Evolutionary conservation across 129 eudicot genomes (phyloP).

Genomic region (Pulicaria dysenterica): DNA sequence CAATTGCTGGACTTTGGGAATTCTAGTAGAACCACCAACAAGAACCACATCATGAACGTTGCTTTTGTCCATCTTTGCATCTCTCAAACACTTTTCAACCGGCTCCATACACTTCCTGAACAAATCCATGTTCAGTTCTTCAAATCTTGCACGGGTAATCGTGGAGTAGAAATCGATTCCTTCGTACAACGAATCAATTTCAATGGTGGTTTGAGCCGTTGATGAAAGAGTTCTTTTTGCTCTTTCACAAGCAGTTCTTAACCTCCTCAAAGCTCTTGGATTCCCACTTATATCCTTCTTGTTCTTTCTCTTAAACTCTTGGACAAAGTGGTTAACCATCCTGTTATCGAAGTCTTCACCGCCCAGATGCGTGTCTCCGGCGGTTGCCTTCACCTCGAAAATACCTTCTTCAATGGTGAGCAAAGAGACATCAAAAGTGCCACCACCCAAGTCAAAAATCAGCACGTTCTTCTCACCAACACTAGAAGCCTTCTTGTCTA

Average conservation of each 20-base stretch:
- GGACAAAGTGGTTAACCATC: constrained; percentile 82
- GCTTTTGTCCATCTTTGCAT: constrained; percentile 90
- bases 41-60: constrained; percentile 69
- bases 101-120: constrained; percentile 88
- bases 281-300: constrained; percentile 74
- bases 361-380: constrained; percentile 84
- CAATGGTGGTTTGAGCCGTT: constrained; percentile 80
- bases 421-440: constrained; percentile 81
- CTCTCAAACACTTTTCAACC: constrained; percentile 84
- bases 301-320: constrained; percentile 76
- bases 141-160: constrained; percentile 76
- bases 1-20: constrained; percentile 78
- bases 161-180: constrained; percentile 87
- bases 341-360: constrained; percentile 85
- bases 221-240: constrained; percentile 83
- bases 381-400: constrained; percentile 83
- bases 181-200: constrained; percentile 67
- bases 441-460: constrained; percentile 85
- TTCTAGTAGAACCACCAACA: constrained; percentile 84
- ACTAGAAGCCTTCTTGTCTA: constrained; percentile 26
- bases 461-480: constrained; percentile 43
- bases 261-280: constrained; percentile 72
- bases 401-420: constrained; percentile 84
- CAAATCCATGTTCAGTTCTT: constrained; percentile 80
- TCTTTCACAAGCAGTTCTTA: constrained; percentile 75